phyloP scores from a whole-genome alignment of 108 stramenopile genomes.

The Conticribra weissflogii region DNA sequence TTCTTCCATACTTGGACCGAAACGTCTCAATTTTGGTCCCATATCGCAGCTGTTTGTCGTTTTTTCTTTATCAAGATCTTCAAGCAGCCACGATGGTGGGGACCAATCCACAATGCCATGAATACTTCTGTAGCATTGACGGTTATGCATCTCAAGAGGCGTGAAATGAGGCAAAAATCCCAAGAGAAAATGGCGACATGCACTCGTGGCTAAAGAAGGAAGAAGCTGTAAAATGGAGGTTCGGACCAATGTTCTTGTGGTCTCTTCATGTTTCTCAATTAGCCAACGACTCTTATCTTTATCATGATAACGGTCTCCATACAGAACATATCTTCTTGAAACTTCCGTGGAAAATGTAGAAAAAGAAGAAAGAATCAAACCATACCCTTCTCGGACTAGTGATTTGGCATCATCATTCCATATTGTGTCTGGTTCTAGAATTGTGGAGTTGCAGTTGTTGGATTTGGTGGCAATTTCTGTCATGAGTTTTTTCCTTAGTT shows the following conservation, averaged over 20 bases:
- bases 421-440: slow-evolving; percentile 12
- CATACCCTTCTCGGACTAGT: slow-evolving; percentile 33
- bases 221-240: slow-evolving; percentile 37
- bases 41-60: neutral
- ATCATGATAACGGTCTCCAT: neutral
- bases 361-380: slow-evolving; percentile 8
- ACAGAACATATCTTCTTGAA: too few species aligned
- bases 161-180: slow-evolving; percentile 42
- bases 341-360: neutral
- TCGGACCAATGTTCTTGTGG: slow-evolving; percentile 17
- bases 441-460: neutral
- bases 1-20: neutral
- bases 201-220: slow-evolving; percentile 17
- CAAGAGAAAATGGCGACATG: slow-evolving; percentile 35
- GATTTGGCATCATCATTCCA: slow-evolving; percentile 33
- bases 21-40: neutral
- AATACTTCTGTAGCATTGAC: too few species aligned
- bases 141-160: too few species aligned
- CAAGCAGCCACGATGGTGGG: slow-evolving; percentile 18
- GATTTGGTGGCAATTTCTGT: neutral
- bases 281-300: neutral
- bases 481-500: neutral
- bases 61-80: slow-evolving; percentile 1
- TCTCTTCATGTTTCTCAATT: slow-evolving; percentile 23
- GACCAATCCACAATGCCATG: slow-evolving; percentile 14